phyloP scores from a whole-genome alignment of 2,329 filamentous ascomycete genomes.

The Alternaria postmessia region DNA sequence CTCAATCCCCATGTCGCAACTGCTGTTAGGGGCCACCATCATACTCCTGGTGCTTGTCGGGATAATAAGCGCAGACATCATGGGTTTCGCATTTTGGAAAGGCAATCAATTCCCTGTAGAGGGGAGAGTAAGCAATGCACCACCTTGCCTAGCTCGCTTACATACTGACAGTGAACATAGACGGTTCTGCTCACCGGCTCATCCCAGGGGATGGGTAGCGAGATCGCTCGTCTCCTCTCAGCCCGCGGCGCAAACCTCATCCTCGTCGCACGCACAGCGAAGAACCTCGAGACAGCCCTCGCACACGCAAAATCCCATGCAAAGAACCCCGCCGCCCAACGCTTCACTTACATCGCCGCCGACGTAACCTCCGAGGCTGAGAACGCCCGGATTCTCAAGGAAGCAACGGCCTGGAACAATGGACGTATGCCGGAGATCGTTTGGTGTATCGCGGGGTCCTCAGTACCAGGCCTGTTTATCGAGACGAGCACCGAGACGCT shows the following conservation, averaged over 20 bases:
- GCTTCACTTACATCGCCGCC: slow-evolving; percentile 83
- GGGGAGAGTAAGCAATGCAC: slow-evolving; percentile 70
- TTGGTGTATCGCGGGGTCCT: slow-evolving; percentile 85
- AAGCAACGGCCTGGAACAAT: slow-evolving; percentile 82
- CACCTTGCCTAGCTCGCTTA: not conserved
- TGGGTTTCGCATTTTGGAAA: slow-evolving; percentile 70
- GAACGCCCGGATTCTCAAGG: slow-evolving; percentile 72
- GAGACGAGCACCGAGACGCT: slow-evolving; percentile 74
- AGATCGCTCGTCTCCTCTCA: slow-evolving; percentile 76
- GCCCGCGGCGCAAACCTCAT: slow-evolving; percentile 86
- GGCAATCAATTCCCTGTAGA: slow-evolving; percentile 85
- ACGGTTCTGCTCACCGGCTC: slow-evolving; percentile 89
- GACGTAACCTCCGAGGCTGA: slow-evolving; percentile 78
- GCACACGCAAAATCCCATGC: slow-evolving; percentile 73
- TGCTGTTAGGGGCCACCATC: slow-evolving; percentile 48
- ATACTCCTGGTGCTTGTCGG: slow-evolving; percentile 48
- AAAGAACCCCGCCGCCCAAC: slow-evolving; percentile 70
- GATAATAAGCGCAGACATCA: slow-evolving; percentile 57
- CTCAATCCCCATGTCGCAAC: slow-evolving; percentile 42
- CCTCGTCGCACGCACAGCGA: slow-evolving; percentile 79
- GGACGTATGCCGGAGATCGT: slow-evolving; percentile 79
- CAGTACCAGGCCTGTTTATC: slow-evolving; percentile 77
- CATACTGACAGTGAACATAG: slow-evolving; percentile 55
- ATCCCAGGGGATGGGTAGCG: slow-evolving; percentile 90
- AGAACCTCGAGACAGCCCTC: slow-evolving; percentile 77